Evolutionary conservation across 2,329 filamentous ascomycete species (phyloP).

Genomic region (Gnomoniopsis smithogilvyi): DNA sequence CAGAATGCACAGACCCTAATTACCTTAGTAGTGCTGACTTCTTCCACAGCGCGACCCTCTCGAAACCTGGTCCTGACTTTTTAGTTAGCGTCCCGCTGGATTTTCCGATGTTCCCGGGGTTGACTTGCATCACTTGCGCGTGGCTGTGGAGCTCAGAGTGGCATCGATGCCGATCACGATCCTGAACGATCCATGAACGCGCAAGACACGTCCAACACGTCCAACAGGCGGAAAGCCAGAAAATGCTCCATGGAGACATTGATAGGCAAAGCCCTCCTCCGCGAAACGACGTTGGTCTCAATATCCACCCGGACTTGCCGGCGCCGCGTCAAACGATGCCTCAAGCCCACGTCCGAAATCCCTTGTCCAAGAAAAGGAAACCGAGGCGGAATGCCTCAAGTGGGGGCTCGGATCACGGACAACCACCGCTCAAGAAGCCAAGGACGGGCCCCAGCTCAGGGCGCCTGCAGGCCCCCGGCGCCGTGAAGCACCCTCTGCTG

Average conservation of each 20-base stretch:
- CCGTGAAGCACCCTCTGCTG: conserved; percentile 59
- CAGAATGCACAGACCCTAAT: no score
- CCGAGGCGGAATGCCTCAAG: not conserved
- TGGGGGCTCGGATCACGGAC: conserved; percentile 4
- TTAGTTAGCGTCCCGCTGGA: not conserved
- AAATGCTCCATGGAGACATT: not conserved
- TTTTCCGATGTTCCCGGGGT: not conserved
- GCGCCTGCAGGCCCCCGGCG: conserved; percentile 9
- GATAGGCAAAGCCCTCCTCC: not conserved
- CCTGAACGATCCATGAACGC: not conserved
- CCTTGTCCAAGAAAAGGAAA: conserved; percentile 11
- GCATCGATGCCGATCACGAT: not conserved
- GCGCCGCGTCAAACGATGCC: not conserved
- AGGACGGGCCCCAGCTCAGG: conserved; percentile 12
- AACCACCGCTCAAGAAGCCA: conserved; percentile 20
- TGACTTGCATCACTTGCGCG: not conserved
- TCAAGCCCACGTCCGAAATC: not conserved
- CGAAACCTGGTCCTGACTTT: not conserved
- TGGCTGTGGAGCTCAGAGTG: not conserved
- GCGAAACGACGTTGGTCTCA: not conserved
- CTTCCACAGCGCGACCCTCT: not conserved
- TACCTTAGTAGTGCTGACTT: no score
- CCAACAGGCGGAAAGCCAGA: not conserved
- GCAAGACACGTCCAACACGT: not conserved
- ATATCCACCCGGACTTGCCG: not conserved